Conservation (phyloP, 345 rosid genomes). For the Syzygium oleosum region DNA sequence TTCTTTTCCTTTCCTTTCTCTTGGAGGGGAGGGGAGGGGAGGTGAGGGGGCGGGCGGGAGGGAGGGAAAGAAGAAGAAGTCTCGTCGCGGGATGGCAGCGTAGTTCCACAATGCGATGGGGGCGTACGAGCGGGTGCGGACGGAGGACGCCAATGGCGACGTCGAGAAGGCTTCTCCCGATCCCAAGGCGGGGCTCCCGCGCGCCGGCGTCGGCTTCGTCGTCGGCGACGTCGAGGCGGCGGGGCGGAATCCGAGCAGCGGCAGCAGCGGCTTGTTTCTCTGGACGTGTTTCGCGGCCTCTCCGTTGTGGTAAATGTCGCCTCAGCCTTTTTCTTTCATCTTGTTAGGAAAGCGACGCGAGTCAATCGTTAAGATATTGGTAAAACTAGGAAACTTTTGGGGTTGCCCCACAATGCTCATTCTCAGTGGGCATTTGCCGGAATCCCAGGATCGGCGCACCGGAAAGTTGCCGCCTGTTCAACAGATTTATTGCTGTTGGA, state of each 20-base stretch:
- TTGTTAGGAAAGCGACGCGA: background rate
- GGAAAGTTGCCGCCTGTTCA: background rate
- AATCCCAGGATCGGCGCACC: background rate
- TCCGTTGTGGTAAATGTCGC: slow-evolving; percentile 5
- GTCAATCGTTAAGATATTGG: background rate
- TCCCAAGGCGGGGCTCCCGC: background rate
- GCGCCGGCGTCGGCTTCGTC: background rate
- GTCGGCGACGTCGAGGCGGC: background rate
- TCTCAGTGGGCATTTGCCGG: background rate
- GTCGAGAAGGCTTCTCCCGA: background rate
- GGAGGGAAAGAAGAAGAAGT: background rate
- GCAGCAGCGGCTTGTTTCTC: slow-evolving; percentile 5
- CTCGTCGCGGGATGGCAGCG: background rate
- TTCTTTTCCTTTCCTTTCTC: background rate
- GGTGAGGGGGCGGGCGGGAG: background rate
- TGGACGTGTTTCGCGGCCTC: slow-evolving; percentile 12
- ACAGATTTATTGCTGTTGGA: background rate
- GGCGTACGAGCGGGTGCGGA: slow-evolving; percentile 4
- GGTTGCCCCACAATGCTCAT: background rate
- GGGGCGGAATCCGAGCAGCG: background rate
- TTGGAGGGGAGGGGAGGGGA: background rate
- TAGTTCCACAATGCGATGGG: background rate
- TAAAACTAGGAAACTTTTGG: background rate
- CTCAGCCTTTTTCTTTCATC: too few species aligned
- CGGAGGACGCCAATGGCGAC: slow-evolving; percentile 2